phyloP scores from a whole-genome alignment of 2,329 filamentous ascomycete genomes.

The Beauveria caledonica region DNA sequence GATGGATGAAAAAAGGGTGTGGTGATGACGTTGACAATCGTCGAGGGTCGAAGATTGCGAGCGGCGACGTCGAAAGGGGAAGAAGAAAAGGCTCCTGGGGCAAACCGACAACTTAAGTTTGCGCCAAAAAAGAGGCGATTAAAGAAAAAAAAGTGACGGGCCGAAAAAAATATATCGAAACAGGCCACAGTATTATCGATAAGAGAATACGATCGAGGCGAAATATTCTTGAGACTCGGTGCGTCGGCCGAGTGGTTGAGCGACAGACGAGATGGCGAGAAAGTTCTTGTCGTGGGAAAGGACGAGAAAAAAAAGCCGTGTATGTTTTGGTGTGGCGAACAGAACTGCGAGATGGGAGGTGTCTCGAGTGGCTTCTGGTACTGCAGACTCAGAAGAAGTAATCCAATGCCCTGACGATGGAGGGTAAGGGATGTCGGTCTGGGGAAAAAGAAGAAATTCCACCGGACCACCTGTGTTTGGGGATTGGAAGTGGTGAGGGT shows the following conservation, averaged over 20 bases:
- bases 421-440: conserved; percentile 12
- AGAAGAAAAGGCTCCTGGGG: neutral
- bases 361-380: conserved; percentile 8
- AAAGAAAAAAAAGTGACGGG: neutral
- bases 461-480: conserved; percentile 13
- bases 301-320: conserved; percentile 9
- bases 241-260: conserved; percentile 1
- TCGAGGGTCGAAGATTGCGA: neutral
- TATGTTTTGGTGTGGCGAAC: neutral
- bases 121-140: conserved; percentile 8
- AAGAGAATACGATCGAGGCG: conserved; percentile 1
- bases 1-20: neutral
- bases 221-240: neutral
- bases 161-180: conserved; percentile 4
- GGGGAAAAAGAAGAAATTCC: conserved; percentile 7
- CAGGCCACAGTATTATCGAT: conserved; percentile 2
- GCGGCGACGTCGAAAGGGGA: neutral
- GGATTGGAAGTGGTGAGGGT: conserved; percentile 11
- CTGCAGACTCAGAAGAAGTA: conserved; percentile 7
- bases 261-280: conserved; percentile 6
- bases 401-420: conserved; percentile 12
- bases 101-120: conserved; percentile 2
- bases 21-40: neutral
- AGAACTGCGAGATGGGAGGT: conserved; percentile 9
- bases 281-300: conserved; percentile 3